These are phyloP conservation scores for Jackrogersella multiformis DNA, from an alignment of 495 filamentous ascomycete genomes.

Conservation along the genomic window DNA sequence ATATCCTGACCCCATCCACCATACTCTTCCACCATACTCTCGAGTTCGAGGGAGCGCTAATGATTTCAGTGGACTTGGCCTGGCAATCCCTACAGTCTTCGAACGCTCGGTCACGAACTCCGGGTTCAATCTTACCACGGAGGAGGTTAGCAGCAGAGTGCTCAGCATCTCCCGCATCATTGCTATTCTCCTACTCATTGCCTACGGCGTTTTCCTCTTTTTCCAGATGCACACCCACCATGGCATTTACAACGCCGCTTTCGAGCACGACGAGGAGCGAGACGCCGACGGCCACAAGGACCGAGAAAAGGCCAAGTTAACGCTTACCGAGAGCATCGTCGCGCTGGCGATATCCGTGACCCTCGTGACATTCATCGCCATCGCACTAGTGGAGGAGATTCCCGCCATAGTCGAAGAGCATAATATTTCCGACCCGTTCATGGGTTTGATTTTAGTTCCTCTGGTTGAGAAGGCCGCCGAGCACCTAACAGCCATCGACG, in stretches of 20 bases:
- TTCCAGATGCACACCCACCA: conserved; percentile 89
- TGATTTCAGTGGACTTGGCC: conserved; percentile 68
- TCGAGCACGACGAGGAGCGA: conserved; percentile 74
- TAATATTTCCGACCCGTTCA: conserved; percentile 77
- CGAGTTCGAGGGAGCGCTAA: conserved; percentile 19
- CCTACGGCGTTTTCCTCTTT: conserved; percentile 79
- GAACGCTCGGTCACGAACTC: conserved; percentile 64
- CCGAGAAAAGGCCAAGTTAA: conserved; percentile 72
- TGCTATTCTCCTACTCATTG: conserved; percentile 79
- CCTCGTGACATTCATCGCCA: conserved; percentile 81
- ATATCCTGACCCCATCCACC: not conserved
- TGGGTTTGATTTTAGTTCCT: conserved; percentile 81
- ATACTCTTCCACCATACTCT: not conserved
- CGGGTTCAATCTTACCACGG: conserved; percentile 45
- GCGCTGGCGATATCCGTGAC: conserved; percentile 73
- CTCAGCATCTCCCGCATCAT: conserved; percentile 78
- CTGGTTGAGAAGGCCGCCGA: conserved; percentile 93
- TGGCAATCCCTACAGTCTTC: conserved; percentile 86
- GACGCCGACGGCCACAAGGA: conserved; percentile 77
- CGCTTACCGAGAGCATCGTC: conserved; percentile 76
- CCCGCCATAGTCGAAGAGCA: conserved; percentile 70
- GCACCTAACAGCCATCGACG: conserved; percentile 89
- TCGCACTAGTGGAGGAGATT: conserved; percentile 85
- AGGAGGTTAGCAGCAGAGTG: conserved; percentile 58
- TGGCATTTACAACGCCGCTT: conserved; percentile 69